Evolutionary conservation across 208 protist species (phyloP).

Genomic region (Wallacemonas sp.): DNA sequence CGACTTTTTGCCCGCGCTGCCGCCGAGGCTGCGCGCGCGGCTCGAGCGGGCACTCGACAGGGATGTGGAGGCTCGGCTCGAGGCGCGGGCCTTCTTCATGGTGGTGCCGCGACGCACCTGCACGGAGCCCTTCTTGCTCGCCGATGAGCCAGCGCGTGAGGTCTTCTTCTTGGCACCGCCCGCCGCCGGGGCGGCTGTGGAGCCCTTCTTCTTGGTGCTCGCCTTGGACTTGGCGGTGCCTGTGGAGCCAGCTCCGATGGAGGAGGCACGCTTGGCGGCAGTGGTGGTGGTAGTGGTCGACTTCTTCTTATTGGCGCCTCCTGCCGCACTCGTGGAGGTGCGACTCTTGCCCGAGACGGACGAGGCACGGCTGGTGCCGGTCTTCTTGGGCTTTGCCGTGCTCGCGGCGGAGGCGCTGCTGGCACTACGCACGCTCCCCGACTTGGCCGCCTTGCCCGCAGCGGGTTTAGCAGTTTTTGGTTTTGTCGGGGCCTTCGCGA

Average conservation of each 20-base stretch:
- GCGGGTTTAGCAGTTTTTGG: constrained; percentile 11
- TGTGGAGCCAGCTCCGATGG: neutral
- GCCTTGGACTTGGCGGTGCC: neutral
- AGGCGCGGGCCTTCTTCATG: constrained; percentile 2
- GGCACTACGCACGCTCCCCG: neutral
- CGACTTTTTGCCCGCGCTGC: constrained; percentile 7
- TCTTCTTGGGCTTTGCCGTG: constrained; percentile 20
- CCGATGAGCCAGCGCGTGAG: neutral
- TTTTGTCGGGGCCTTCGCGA: neutral
- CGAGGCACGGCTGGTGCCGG: constrained; percentile 19
- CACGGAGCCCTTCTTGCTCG: constrained; percentile 7
- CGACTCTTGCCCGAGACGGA: neutral
- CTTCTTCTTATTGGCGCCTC: constrained; percentile 19
- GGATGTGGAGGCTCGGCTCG: constrained; percentile 4
- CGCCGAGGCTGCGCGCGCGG: neutral
- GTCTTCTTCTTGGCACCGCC: neutral
- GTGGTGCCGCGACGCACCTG: neutral
- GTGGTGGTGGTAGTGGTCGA: neutral
- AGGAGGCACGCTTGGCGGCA: neutral
- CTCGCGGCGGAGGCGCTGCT: neutral
- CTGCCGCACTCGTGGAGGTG: too few species aligned
- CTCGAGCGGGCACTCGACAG: neutral
- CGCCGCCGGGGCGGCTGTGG: neutral
- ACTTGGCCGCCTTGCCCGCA: neutral
- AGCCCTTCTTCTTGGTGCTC: neutral